Base-by-base conservation (phyloP, 805 yeast genomes). In the Lachancea kluyveri region DNA sequence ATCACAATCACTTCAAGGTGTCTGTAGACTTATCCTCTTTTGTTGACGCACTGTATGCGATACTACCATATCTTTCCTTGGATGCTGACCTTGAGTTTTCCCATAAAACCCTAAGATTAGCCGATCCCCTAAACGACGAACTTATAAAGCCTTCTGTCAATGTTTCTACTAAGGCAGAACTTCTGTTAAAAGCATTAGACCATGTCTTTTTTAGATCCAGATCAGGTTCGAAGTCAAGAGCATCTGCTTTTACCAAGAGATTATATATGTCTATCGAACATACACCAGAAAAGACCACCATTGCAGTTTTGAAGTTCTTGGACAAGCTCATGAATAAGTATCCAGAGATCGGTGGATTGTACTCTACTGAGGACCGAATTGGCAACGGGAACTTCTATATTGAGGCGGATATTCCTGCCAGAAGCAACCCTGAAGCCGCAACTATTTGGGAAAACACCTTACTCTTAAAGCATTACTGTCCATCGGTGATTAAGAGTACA, bases 11-110 rank as follows among this genome's bases (percentile, higher is more conserved):
- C 17, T 76, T 71, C 57, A 81, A 79, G 48, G 72, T 88, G 32
- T 77, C 79, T 15, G 73, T 88, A 33, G 98, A 92, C 55, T 65
- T 92, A 41, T 74, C 94, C 14, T 73, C 73, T 37, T 92, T 92
- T 51, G 74, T 88, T 22, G 77, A 80, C 37, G 75, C 81, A 9
- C 65, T 92, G 24, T 90, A 90, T 51, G 57, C 74, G 1, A 52
- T 86, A 6, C 57, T 90, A 26, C 76, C 79, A 20, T 76, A 77
- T 28, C 58, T 88, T 23, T 68, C 88, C 0, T 57, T 81, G 32
- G 94, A 88, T 54, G 71, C 90, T 4, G 95, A 86, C 38, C 65
- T 92, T 34, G 97, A 88, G 53, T 78, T 84, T 37, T 78, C 94
- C 2, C 85, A 83, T 54, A 84, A 82, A 54, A 67, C 94, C 1